Conservation (phyloP, 2,329 filamentous ascomycete genomes). For the Ophiosphaerella narmari region DNA sequence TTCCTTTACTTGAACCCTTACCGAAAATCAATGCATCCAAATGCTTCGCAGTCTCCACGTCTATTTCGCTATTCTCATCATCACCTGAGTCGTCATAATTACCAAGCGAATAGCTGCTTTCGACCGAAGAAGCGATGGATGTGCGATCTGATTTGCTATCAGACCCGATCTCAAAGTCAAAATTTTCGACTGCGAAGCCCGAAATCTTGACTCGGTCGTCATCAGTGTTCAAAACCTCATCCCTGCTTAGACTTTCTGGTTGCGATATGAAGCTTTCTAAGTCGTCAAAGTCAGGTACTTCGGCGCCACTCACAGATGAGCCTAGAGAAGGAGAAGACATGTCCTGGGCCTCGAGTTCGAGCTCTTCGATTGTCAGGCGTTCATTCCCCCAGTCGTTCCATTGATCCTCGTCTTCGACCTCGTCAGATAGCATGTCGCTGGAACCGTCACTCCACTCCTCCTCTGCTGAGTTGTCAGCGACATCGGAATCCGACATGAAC, state of each 20-base stretch:
- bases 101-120: background rate
- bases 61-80: background rate
- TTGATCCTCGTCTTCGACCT: conserved; percentile 2
- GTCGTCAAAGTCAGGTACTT: conserved; percentile 3
- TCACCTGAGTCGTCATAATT: background rate
- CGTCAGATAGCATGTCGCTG: conserved; percentile 3
- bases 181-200: background rate
- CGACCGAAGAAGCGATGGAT: background rate
- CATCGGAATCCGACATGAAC: conserved; percentile 1
- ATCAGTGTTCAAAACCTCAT: background rate
- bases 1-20: background rate
- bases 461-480: conserved; percentile 1
- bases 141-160: background rate
- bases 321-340: background rate
- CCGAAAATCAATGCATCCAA: conserved; percentile 1
- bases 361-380: background rate
- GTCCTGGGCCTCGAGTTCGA: background rate
- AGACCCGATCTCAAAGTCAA: background rate
- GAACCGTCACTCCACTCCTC: conserved; percentile 4
- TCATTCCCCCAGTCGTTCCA: conserved; percentile 5
- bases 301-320: background rate
- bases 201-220: conserved; percentile 1
- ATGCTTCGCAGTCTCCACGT: background rate
- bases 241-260: background rate
- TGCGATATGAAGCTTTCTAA: background rate